These are phyloP conservation scores for Globisporangium middletonii DNA, from an alignment of 352 stramenopile genomes.

Conservation along the genomic window DNA sequence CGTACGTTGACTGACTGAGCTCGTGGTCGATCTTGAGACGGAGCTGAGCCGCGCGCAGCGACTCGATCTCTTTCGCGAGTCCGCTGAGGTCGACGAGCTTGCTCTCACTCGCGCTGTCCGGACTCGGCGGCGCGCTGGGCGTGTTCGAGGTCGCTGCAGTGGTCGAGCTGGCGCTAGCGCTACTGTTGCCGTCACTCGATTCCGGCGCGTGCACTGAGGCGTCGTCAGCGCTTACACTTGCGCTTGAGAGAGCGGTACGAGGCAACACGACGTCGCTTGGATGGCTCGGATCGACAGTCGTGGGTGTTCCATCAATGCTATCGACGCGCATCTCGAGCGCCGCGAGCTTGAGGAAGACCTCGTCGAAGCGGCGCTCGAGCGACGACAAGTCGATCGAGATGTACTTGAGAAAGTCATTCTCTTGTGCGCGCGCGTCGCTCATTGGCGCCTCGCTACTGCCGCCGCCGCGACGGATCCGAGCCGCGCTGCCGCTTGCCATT, in stretches of 20 bases:
- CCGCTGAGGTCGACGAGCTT: constrained; percentile 16
- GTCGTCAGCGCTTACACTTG: not conserved
- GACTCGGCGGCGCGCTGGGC: too few relatives aligned
- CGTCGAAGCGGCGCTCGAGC: constrained; percentile 44
- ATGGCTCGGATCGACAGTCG: too few relatives aligned
- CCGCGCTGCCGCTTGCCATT: not conserved
- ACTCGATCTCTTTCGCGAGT: constrained; percentile 43
- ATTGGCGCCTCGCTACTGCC: not conserved
- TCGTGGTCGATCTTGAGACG: constrained; percentile 63
- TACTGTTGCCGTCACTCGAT: not conserved
- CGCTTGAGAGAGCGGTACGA: not conserved
- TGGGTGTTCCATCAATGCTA: not conserved
- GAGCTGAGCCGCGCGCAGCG: constrained; percentile 43
- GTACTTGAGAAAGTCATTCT: constrained; percentile 39
- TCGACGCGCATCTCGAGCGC: constrained; percentile 24
- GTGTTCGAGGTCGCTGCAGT: too few relatives aligned
- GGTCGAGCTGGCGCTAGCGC: not conserved
- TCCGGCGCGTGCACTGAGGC: not conserved
- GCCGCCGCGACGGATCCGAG: constrained; percentile 1
- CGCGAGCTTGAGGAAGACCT: constrained; percentile 38
- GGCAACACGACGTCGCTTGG: not conserved
- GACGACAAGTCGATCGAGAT: constrained; percentile 41
- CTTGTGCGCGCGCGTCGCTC: not conserved
- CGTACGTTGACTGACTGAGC: constrained; percentile 24
- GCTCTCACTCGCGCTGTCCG: constrained; percentile 2